Evolutionary conservation across 177 flowering plant species (phyloP), one percentile per base, ranked within the genome.

Genomic region (Tripterygium wilfordii): DNA sequence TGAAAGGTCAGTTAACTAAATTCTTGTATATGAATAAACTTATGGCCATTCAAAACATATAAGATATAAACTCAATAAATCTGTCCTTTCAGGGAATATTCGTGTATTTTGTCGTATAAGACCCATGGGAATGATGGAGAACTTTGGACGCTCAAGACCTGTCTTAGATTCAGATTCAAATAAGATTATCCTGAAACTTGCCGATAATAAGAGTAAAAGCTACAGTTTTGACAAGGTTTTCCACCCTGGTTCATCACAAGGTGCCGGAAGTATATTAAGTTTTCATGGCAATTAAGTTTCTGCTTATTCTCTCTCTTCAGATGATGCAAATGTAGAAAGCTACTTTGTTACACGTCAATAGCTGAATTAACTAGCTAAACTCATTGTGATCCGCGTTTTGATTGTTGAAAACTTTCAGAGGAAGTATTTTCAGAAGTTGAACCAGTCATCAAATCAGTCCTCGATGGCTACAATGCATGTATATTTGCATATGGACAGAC

Each of bases 401-500:
- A n/a, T n/a, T n/a, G n/a, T n/a, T n/a, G 25, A 4, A 53, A 53
- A 25, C 48, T 60, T 68, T 44, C 78, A 82, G 88, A 74, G 53
- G 79, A 74, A 46, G 80, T 78, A 6, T 82, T 82, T 46, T 58
- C 63, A 10, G 80, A 78, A 39, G 59, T 78, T 51, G 79, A 78
- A 36, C 84, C 78, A n/a, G 65, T 82, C 32, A 70, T 82, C 49
- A 78, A 70, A 57, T 71, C 88, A 13, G 70, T 60, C 3, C 36
- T 81, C 30, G 84, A 81, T 60, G 88, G 88, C 38, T 76, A 67
- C 72, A 81, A 81, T 66, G 77, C 69, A 10, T 78, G 88, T 70
- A 76, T 81, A 43, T 71, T 78, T 53, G 88, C 88, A 13, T 81
- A 69, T 58, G 84, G 88, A 10, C 84, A 81, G 57, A 78, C 88